Conservation (phyloP, 78 protist genomes). For the Cyanophora paradoxa region DNA sequence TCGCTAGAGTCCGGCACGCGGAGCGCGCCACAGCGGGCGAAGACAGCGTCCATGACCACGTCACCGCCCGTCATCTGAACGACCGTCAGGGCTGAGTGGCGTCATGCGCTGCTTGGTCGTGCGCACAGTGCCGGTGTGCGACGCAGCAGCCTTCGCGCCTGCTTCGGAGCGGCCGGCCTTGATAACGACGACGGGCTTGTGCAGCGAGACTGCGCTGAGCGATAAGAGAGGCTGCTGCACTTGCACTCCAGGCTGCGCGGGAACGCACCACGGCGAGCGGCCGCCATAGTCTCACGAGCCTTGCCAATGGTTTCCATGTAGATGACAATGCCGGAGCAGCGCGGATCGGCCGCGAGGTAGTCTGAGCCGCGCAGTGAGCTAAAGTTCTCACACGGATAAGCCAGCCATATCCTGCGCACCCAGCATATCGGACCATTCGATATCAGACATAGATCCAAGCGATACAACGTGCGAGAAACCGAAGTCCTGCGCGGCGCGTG, state of each 20-base stretch:
- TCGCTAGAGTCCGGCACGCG: background rate
- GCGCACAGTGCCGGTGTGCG: slow-evolving; percentile 46
- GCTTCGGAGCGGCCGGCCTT: slow-evolving; percentile 38
- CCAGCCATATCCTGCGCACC: no score
- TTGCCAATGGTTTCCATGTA: slow-evolving; percentile 35
- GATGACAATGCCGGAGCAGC: slow-evolving; percentile 18
- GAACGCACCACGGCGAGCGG: no score
- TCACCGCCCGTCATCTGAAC: slow-evolving; percentile 11
- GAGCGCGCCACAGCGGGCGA: background rate
- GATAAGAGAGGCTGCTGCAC: slow-evolving; percentile 13
- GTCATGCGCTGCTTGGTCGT: no score
- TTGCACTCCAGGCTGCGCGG: no score
- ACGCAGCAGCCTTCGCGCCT: slow-evolving; percentile 10
- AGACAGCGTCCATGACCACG: no score
- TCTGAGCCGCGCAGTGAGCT: slow-evolving; percentile 24
- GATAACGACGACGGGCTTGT: slow-evolving; percentile 37
- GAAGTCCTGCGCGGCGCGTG: no score
- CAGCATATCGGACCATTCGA: no score
- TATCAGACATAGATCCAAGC: slow-evolving; percentile 30
- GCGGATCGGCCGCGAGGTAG: slow-evolving; percentile 14
- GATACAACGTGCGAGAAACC: slow-evolving; percentile 36
- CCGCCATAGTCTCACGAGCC: no score
- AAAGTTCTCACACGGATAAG: no score
- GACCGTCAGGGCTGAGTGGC: slow-evolving; percentile 23
- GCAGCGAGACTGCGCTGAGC: background rate